Conservation (phyloP, 106 monocot genomes). For the Platanthera guangdongensis region DNA sequence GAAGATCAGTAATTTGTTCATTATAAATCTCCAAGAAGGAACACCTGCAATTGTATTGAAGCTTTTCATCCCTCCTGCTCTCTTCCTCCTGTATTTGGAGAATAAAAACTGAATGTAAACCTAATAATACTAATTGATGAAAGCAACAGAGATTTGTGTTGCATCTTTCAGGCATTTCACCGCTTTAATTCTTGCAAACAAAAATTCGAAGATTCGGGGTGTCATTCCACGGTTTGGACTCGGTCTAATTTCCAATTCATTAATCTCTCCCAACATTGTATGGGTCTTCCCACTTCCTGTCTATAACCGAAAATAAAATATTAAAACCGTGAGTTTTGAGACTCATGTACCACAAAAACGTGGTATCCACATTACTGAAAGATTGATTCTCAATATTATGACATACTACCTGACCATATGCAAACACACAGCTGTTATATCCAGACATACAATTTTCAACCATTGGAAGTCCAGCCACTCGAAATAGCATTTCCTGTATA, state of each 20-base stretch:
- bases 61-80: conserved; percentile 83
- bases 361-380: not conserved
- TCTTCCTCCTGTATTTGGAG: conserved; percentile 69
- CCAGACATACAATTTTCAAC: conserved; percentile 97
- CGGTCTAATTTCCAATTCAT: conserved; percentile 51
- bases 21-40: conserved; percentile 96
- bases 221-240: conserved; percentile 81
- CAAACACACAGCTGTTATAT: conserved; percentile 97
- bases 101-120: conserved; percentile 7
- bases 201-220: conserved; percentile 93
- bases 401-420: conserved; percentile 76
- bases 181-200: conserved; percentile 93
- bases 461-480: conserved; percentile 82
- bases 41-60: conserved; percentile 86
- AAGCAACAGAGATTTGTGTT: not conserved
- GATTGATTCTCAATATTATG: not conserved
- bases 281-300: conserved; percentile 97
- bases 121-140: conserved; percentile 6
- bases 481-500: conserved; percentile 77
- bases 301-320: conserved; percentile 30
- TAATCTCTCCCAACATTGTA: conserved; percentile 94
- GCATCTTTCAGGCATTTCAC: conserved; percentile 23
- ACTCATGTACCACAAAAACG: not conserved
- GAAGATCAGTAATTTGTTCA: conserved; percentile 96
- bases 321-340: not conserved